phyloP scores from a whole-genome alignment of 495 filamentous ascomycete genomes.

The Penicillium ucsense region DNA sequence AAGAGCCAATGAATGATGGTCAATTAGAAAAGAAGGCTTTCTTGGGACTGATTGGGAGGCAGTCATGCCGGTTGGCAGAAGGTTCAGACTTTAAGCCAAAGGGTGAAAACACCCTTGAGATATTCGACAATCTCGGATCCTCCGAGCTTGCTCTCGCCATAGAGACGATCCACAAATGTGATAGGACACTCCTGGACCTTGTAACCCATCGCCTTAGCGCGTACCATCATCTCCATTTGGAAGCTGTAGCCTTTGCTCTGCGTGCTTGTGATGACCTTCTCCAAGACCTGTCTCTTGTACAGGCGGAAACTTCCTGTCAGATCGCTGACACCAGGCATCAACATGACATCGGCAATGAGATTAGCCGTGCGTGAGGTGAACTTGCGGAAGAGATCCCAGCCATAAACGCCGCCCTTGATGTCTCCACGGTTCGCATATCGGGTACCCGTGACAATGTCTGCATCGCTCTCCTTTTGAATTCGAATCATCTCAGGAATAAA shows the following conservation, averaged over 20 bases:
- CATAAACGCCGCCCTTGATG: slow-evolving; percentile 78
- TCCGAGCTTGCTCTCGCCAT: slow-evolving; percentile 91
- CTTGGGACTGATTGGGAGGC: too few relatives aligned
- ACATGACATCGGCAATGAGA: slow-evolving; percentile 87
- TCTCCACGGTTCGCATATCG: slow-evolving; percentile 62
- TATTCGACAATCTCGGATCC: slow-evolving; percentile 98
- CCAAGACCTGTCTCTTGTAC: slow-evolving; percentile 83
- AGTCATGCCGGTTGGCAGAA: slow-evolving; percentile 1
- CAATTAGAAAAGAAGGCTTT: too few relatives aligned
- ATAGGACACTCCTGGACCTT: slow-evolving; percentile 91
- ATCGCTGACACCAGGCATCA: slow-evolving; percentile 92
- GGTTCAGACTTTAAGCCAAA: slow-evolving; percentile 80
- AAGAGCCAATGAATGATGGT: too few relatives aligned
- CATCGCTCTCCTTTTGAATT: slow-evolving; percentile 57
- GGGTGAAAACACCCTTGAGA: slow-evolving; percentile 77
- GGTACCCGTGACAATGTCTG: slow-evolving; percentile 95
- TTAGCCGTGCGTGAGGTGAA: slow-evolving; percentile 84
- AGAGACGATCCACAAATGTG: slow-evolving; percentile 88
- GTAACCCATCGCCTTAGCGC: slow-evolving; percentile 87
- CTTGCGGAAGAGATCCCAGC: slow-evolving; percentile 96
- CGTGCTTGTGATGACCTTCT: slow-evolving; percentile 77
- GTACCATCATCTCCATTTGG: slow-evolving; percentile 97
- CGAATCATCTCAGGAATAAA: slow-evolving; percentile 86
- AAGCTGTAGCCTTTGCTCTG: slow-evolving; percentile 95
- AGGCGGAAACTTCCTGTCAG: slow-evolving; percentile 88